These are phyloP conservation scores for Stromatinia cepivora DNA, from an alignment of 2,329 filamentous ascomycete genomes.

Conservation along the genomic window DNA sequence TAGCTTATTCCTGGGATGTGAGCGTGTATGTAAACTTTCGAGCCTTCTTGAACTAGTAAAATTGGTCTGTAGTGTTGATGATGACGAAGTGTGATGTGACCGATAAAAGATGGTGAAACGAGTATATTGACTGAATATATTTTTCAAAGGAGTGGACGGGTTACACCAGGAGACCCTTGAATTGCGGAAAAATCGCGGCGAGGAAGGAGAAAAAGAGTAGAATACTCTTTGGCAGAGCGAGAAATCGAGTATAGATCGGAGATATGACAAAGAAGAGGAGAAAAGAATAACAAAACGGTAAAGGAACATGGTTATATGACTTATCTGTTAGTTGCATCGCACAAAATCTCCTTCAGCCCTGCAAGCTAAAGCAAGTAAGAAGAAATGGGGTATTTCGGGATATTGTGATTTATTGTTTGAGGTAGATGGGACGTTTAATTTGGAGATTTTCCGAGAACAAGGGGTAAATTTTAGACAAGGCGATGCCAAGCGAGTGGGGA, in stretches of 20 bases:
- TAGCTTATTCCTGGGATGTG: conserved; percentile 23
- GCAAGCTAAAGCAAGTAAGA: conserved; percentile 22
- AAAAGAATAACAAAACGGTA: conserved; percentile 30
- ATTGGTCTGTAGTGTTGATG: conserved; percentile 15
- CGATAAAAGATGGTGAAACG: conserved; percentile 30
- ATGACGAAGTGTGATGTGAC: conserved; percentile 27
- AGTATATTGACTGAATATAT: conserved; percentile 24
- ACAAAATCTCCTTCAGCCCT: conserved; percentile 19
- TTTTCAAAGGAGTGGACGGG: conserved; percentile 39
- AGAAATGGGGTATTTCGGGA: conserved; percentile 10
- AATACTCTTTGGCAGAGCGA: background rate
- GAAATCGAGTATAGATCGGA: conserved; percentile 26
- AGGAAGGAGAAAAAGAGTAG: conserved; percentile 17
- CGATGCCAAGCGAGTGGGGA: conserved; percentile 9
- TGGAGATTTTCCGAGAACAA: conserved; percentile 9
- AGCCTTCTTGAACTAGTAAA: background rate
- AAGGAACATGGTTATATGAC: conserved; percentile 16
- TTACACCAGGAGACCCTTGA: conserved; percentile 39
- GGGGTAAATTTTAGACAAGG: background rate
- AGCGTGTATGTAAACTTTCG: background rate
- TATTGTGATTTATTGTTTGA: conserved; percentile 47
- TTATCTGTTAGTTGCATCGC: conserved; percentile 20
- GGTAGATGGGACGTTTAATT: conserved; percentile 48
- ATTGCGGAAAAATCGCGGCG: conserved; percentile 24
- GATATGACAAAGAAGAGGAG: conserved; percentile 28